Conservation (phyloP, 1,284 basidiomycete genomes). For the Paramarasmius palmivorus region DNA sequence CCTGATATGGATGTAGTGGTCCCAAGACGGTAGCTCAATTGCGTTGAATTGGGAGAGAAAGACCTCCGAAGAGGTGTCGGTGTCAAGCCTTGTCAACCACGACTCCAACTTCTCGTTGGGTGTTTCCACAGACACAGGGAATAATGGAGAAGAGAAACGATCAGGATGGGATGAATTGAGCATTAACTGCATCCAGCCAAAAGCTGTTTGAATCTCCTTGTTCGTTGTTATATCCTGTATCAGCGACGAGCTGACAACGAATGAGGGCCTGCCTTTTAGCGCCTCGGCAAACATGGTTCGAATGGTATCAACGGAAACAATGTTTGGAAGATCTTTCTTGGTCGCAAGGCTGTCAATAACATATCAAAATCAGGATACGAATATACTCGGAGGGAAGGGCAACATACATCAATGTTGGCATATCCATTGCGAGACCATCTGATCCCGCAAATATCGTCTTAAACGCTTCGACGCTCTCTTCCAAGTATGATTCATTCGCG, state of each 20-base stretch:
- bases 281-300: slow-evolving; percentile 26
- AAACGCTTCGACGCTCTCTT: not conserved
- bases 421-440: slow-evolving; percentile 2
- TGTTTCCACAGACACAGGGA: slow-evolving; percentile 17
- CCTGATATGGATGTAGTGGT: slow-evolving; percentile 44
- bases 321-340: slow-evolving; percentile 33
- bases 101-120: slow-evolving; percentile 31
- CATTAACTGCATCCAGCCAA: slow-evolving; percentile 36
- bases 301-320: slow-evolving; percentile 30
- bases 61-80: slow-evolving; percentile 27
- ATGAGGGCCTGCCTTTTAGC: slow-evolving; percentile 21
- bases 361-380: not conserved
- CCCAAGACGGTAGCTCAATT: slow-evolving; percentile 36
- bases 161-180: slow-evolving; percentile 21
- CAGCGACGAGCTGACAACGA: slow-evolving; percentile 27
- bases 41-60: slow-evolving; percentile 34
- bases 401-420: slow-evolving; percentile 20
- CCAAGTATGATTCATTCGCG: slow-evolving; percentile 5
- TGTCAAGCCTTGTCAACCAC: slow-evolving; percentile 32
- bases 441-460: too few species aligned
- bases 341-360: slow-evolving; percentile 32
- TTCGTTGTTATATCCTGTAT: slow-evolving; percentile 17
- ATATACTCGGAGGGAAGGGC: too few species aligned
- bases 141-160: not conserved
- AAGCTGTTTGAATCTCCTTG: slow-evolving; percentile 33